Percentiles rank a stretch among this genome's conserved stretches.
These are phyloP conservation scores for Pleurostoma richardsiae DNA, from an alignment of 2,329 filamentous ascomycete species.

Conservation along the genomic window DNA sequence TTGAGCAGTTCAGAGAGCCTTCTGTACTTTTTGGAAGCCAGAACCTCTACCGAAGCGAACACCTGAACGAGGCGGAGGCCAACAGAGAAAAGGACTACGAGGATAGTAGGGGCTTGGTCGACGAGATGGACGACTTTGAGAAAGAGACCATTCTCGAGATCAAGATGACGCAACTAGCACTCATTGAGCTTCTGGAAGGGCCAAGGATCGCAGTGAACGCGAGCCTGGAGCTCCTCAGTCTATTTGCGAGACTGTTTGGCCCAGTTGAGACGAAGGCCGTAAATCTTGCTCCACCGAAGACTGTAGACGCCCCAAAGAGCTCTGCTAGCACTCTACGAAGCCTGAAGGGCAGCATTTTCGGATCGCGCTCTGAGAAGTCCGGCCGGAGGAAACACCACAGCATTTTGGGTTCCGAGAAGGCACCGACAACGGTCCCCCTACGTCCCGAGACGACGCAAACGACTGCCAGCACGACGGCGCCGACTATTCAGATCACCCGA, in stretches of 20 bases:
- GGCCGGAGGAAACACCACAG: conserved; percentile 33
- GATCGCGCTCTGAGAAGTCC: conserved; percentile 47
- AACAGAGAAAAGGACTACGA: conserved; percentile 23
- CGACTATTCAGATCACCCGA: conserved; percentile 72
- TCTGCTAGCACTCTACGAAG: conserved; percentile 67
- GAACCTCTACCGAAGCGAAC: conserved; percentile 59
- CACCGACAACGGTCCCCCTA: conserved; percentile 14
- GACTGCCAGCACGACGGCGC: conserved; percentile 39
- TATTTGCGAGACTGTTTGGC: conserved; percentile 80
- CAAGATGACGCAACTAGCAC: conserved; percentile 87
- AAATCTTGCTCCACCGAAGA: conserved; percentile 29
- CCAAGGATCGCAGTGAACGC: conserved; percentile 82
- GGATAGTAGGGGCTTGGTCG: conserved; percentile 50
- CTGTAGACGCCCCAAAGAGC: conserved; percentile 58
- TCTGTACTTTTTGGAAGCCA: conserved; percentile 63
- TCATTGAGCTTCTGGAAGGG: conserved; percentile 80
- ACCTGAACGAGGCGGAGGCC: conserved; percentile 53
- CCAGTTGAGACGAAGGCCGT: conserved; percentile 41
- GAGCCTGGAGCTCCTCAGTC: conserved; percentile 74
- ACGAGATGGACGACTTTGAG: conserved; percentile 78
- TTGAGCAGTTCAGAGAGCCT: conserved; percentile 80
- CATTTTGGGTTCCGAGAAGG: conserved; percentile 27
- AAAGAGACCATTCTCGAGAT: conserved; percentile 87
- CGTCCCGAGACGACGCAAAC: conserved; percentile 42
- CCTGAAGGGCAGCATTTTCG: conserved; percentile 73